Evolutionary conservation across 352 stramenopile genomes (phyloP).

Genomic region (Pythium phragmiticola): DNA sequence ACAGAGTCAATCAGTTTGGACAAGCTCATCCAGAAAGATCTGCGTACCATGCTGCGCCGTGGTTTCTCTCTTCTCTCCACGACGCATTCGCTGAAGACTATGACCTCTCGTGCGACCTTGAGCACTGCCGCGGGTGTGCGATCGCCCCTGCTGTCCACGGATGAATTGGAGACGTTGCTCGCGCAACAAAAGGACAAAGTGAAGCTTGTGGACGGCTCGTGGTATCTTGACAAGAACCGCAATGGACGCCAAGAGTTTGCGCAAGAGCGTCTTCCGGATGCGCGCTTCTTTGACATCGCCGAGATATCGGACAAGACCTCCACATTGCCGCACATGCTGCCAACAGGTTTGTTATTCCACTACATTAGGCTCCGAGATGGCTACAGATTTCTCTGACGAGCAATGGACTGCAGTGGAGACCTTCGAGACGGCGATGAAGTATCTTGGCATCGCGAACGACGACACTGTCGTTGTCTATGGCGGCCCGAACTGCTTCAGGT

Average conservation of each 20-base stretch:
- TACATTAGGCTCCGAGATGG: not conserved
- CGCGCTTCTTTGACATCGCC: slow-evolving; percentile 93
- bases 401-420: slow-evolving; percentile 33
- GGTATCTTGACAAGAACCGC: slow-evolving; percentile 79
- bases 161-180: slow-evolving; percentile 42
- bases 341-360: slow-evolving; percentile 28
- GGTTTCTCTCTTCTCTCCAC: slow-evolving; percentile 11
- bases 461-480: slow-evolving; percentile 82
- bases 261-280: slow-evolving; percentile 65
- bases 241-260: slow-evolving; percentile 61
- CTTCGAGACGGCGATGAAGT: slow-evolving; percentile 66
- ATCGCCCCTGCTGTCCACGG: slow-evolving; percentile 55
- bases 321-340: slow-evolving; percentile 86
- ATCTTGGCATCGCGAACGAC: slow-evolving; percentile 67
- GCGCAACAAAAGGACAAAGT: slow-evolving; percentile 33
- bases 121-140: slow-evolving; percentile 20
- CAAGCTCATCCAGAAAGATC: slow-evolving; percentile 13
- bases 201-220: slow-evolving; percentile 76
- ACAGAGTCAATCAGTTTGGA: not conserved
- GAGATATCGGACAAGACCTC: slow-evolving; percentile 69
- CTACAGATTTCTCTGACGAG: not conserved
- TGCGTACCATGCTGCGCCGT: slow-evolving; percentile 19
- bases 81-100: slow-evolving; percentile 6
- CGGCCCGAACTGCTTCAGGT: slow-evolving; percentile 82
- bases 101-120: slow-evolving; percentile 14